Evolutionary conservation across 345 rosid genomes (phyloP).

Genomic region (Turritis glabra): DNA sequence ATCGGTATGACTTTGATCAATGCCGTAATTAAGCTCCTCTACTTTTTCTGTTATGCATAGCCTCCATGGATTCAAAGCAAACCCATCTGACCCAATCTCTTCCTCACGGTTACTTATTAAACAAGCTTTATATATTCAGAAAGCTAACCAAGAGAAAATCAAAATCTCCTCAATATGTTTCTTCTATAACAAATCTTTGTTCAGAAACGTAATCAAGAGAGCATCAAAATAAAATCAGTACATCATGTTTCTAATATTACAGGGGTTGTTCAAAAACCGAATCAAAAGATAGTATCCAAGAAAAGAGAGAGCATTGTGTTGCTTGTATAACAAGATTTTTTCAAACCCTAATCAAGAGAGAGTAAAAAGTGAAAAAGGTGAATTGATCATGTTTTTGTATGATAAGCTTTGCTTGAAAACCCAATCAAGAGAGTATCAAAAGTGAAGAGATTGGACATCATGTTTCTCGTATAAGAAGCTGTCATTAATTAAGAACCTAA

Average conservation of each 20-base stretch:
- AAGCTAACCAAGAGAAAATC: slow-evolving; percentile 46
- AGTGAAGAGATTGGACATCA: not conserved
- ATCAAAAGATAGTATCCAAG: not conserved
- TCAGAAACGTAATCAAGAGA: not conserved
- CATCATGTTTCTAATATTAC: not conserved
- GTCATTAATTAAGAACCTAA: too few relatives aligned
- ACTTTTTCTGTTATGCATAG: slow-evolving; percentile 79
- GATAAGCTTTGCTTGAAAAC: slow-evolving; percentile 46
- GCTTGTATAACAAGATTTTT: slow-evolving; percentile 12
- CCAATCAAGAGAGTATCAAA: slow-evolving; percentile 18
- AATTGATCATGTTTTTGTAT: not conserved
- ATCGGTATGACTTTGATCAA: slow-evolving; percentile 62
- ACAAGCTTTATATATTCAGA: slow-evolving; percentile 77
- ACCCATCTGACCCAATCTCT: slow-evolving; percentile 59
- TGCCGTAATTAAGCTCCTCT: slow-evolving; percentile 79
- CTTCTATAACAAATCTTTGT: not conserved
- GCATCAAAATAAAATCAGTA: not conserved
- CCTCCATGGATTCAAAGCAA: slow-evolving; percentile 66
- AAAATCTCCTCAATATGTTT: not conserved
- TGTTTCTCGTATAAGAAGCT: not conserved
- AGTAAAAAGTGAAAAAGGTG: not conserved
- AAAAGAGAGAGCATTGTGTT: not conserved
- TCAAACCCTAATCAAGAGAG: slow-evolving; percentile 36
- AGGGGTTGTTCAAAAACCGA: slow-evolving; percentile 47
- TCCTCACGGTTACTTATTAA: slow-evolving; percentile 47